Conservation (phyloP, 225 moss, liverwort and hornwort species). For the Anthoceros angustus region DNA sequence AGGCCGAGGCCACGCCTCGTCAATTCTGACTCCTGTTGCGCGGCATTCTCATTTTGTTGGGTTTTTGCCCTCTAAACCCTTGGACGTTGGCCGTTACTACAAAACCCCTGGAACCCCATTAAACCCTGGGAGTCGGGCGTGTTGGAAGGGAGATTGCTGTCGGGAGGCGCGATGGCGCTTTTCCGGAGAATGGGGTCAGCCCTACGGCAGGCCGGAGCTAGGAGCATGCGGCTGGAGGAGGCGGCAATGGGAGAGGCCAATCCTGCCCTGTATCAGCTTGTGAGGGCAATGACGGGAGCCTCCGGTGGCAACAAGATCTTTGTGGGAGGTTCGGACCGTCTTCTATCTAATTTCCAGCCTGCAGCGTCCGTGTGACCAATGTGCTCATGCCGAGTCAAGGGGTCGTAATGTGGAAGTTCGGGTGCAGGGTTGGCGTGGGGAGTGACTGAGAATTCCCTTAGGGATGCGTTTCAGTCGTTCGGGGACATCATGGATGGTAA, state of each 20-base stretch:
- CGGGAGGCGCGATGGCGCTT: background rate
- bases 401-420: background rate
- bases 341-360: too few relatives aligned
- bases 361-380: background rate
- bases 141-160: background rate
- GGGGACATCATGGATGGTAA: slow-evolving; percentile 4
- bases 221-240: background rate
- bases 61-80: too few relatives aligned
- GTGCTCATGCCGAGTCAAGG: background rate
- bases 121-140: background rate
- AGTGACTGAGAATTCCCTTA: background rate
- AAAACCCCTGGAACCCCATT: background rate
- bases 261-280: background rate
- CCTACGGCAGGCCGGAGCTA: background rate
- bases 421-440: background rate
- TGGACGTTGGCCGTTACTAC: too few relatives aligned
- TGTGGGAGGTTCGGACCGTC: background rate
- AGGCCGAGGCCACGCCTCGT: too few relatives aligned
- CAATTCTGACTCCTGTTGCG: too few relatives aligned
- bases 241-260: background rate
- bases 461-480: background rate
- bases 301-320: background rate
- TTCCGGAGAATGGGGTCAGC: background rate
- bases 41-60: too few relatives aligned
- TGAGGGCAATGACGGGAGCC: background rate